phyloP scores from a whole-genome alignment of 2,329 filamentous ascomycete species.

The Colletotrichum sp. region DNA sequence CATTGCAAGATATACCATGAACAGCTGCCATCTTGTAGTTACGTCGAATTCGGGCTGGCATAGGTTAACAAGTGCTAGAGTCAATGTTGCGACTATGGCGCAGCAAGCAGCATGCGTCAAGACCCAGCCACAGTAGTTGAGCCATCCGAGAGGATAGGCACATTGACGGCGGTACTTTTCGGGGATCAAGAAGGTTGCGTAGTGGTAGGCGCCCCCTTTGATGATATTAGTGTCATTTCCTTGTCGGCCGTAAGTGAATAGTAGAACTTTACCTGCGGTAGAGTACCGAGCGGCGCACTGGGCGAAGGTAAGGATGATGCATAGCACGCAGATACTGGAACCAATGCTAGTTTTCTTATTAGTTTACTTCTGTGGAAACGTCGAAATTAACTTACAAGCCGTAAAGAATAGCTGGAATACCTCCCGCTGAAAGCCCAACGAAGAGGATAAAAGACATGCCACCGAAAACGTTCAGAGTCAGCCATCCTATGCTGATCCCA shows the following conservation, averaged over 20 bases:
- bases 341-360: not conserved
- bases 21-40: not conserved
- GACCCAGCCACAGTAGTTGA: not conserved
- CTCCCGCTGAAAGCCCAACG: not conserved
- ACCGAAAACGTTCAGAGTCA: not conserved
- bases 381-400: not conserved
- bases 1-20: not conserved
- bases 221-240: not conserved
- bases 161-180: not conserved
- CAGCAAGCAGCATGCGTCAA: not conserved
- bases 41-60: not conserved
- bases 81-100: not conserved
- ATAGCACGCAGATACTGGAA: not conserved
- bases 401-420: not conserved
- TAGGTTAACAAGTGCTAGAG: not conserved
- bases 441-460: not conserved
- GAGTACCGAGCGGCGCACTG: not conserved
- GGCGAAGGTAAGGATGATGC: not conserved
- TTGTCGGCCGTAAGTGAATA: fast-evolving
- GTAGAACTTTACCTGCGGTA: not conserved
- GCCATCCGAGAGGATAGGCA: not conserved
- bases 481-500: not conserved
- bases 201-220: not conserved
- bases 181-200: not conserved
- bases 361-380: not conserved